A percentile compares a stretch with the other conserved stretches of the same genome.
Conservation (phyloP, 306 rosid species). For the Dryas alaskensis region DNA sequence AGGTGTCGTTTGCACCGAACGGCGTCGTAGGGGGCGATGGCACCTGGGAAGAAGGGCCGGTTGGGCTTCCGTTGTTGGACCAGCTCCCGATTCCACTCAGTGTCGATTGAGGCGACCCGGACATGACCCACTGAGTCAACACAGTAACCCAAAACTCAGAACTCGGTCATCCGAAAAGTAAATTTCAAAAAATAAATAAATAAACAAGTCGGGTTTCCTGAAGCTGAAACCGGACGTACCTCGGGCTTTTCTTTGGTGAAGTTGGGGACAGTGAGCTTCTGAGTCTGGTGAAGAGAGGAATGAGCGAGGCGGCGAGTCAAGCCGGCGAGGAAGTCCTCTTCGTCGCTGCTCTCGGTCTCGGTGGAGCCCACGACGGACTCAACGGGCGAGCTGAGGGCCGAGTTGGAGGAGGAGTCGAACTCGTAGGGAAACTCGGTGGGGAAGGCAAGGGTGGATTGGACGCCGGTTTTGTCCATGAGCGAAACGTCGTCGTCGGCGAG, state of each 20-base stretch:
- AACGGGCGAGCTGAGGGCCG: constrained; percentile 41
- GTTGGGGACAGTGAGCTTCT: constrained; percentile 35
- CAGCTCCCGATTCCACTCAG: constrained; percentile 68
- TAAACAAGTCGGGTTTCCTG: too few species aligned
- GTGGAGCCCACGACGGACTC: constrained; percentile 48
- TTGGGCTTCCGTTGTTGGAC: constrained; percentile 73
- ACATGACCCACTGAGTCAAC: constrained; percentile 29
- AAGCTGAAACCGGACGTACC: constrained; percentile 33
- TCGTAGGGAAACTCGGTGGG: constrained; percentile 77
- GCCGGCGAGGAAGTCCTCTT: constrained; percentile 58
- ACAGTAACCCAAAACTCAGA: background rate
- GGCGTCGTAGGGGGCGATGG: constrained; percentile 73
- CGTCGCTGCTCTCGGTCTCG: constrained; percentile 64
- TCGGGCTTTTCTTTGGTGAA: constrained; percentile 34
- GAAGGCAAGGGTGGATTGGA: constrained; percentile 19
- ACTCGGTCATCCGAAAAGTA: background rate
- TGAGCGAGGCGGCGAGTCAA: constrained; percentile 62
- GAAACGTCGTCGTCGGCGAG: constrained; percentile 19
- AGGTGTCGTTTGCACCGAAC: constrained; percentile 45
- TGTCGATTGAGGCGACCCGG: constrained; percentile 78
- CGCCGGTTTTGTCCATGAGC: constrained; percentile 17
- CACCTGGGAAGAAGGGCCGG: constrained; percentile 54
- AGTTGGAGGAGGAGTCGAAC: constrained; percentile 41
- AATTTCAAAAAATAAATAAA: background rate
- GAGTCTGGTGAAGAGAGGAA: constrained; percentile 44